Evolutionary conservation across 2,329 filamentous ascomycete species (phyloP).

Genomic region (Colletotrichum orchidophilum): DNA sequence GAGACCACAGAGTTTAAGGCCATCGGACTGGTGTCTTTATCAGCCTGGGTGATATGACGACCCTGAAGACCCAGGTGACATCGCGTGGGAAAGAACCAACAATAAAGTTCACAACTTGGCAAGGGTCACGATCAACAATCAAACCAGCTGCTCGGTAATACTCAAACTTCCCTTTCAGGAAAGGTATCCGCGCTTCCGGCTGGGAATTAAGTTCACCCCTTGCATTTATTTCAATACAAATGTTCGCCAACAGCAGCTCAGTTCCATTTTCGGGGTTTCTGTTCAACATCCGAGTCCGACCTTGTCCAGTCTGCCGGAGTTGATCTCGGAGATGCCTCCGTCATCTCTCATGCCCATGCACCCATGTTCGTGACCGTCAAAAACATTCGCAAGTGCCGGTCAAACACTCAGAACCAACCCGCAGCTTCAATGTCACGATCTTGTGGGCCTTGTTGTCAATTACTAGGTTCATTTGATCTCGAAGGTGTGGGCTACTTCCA

Average conservation of each 20-base stretch:
- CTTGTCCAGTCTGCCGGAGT: neutral
- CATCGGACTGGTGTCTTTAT: neutral
- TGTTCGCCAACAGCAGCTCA: neutral
- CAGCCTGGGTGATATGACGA: too few relatives aligned
- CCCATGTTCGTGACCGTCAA: neutral
- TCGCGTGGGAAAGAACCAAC: neutral
- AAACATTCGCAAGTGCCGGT: neutral
- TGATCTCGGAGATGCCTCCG: neutral
- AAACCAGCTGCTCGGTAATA: neutral
- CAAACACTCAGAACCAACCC: neutral
- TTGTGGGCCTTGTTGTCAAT: neutral
- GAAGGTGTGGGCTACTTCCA: neutral
- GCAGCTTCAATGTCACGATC: neutral
- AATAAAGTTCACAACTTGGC: neutral
- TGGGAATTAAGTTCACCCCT: neutral
- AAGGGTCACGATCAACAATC: neutral
- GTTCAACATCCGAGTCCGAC: neutral
- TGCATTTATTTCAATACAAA: neutral
- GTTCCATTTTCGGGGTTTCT: neutral
- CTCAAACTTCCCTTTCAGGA: neutral
- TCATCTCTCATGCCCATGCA: neutral
- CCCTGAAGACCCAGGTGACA: neutral
- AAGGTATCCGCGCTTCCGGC: neutral
- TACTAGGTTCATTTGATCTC: neutral
- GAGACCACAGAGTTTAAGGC: neutral